Conservation (phyloP, 202 grass and related monocot genomes). For the Schoenoplectus tabernaemontani region DNA sequence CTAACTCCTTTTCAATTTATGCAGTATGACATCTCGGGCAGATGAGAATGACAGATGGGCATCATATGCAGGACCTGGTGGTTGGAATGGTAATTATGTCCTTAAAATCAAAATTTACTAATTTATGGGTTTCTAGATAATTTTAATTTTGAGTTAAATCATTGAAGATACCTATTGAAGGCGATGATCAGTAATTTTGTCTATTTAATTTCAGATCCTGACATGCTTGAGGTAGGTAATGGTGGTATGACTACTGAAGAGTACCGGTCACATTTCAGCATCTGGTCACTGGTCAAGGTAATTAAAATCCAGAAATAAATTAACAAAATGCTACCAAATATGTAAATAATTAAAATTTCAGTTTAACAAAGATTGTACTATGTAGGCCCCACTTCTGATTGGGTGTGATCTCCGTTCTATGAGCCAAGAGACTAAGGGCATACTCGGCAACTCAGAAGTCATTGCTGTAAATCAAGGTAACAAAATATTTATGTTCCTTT, state of each 20-base stretch:
- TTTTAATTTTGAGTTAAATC: neutral
- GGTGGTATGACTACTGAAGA: constrained; percentile 83
- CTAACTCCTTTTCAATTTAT: constrained; percentile 12
- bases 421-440: constrained; percentile 54
- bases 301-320: neutral
- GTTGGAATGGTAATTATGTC: constrained; percentile 70
- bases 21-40: constrained; percentile 79
- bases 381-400: constrained; percentile 86
- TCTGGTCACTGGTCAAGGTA: constrained; percentile 93
- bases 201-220: constrained; percentile 55
- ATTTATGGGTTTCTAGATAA: neutral
- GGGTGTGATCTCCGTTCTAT: constrained; percentile 74
- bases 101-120: neutral
- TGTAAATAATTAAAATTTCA: no score
- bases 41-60: constrained; percentile 95
- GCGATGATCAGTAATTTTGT: neutral
- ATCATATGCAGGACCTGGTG: constrained; percentile 68
- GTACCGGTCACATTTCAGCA: constrained; percentile 96
- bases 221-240: constrained; percentile 97
- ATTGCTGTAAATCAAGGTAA: constrained; percentile 97
- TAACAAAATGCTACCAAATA: neutral
- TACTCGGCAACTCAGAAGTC: constrained; percentile 76
- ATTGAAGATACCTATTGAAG: neutral
- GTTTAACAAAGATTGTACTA: neutral
- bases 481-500: neutral